These are phyloP conservation scores for Dioscorea dumetorum DNA, from an alignment of 106 monocot species.

Conservation along the genomic window DNA sequence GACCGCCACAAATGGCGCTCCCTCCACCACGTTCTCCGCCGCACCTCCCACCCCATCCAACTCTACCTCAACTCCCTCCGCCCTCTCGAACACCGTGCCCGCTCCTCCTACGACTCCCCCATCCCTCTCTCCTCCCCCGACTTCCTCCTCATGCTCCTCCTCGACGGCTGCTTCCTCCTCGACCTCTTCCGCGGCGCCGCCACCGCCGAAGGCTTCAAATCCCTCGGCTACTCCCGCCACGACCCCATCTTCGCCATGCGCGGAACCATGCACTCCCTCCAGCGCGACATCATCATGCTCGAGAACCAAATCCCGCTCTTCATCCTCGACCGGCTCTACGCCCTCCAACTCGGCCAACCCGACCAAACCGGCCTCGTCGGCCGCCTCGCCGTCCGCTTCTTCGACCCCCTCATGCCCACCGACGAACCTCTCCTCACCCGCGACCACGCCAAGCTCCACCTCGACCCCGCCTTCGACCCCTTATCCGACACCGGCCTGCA, in stretches of 20 bases:
- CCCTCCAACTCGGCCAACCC: slow-evolving; percentile 35
- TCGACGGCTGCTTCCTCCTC: slow-evolving; percentile 65
- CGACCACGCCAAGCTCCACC: slow-evolving; percentile 18
- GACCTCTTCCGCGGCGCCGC: slow-evolving; percentile 67
- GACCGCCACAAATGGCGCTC: slow-evolving; percentile 68
- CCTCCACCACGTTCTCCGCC: slow-evolving; percentile 46
- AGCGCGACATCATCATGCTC: slow-evolving; percentile 82
- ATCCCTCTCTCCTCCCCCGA: slow-evolving; percentile 23
- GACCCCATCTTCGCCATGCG: slow-evolving; percentile 79
- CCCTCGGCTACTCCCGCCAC: slow-evolving; percentile 52
- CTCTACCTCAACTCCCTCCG: slow-evolving; percentile 40
- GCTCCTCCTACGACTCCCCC: slow-evolving; percentile 57
- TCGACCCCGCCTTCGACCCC: slow-evolving; percentile 31
- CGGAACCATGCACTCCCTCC: slow-evolving; percentile 58
- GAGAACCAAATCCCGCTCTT: slow-evolving; percentile 91
- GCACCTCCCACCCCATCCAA: slow-evolving; percentile 30
- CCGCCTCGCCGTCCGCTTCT: slow-evolving; percentile 55
- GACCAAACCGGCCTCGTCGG: slow-evolving; percentile 36
- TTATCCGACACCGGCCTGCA: slow-evolving; percentile 42
- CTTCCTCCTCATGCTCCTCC: slow-evolving; percentile 45
- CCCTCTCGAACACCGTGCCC: slow-evolving; percentile 31
- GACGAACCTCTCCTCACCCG: slow-evolving; percentile 36
- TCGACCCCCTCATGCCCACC: slow-evolving; percentile 68
- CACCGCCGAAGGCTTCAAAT: slow-evolving; percentile 46
- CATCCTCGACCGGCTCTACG: slow-evolving; percentile 56